These are phyloP conservation scores for Hypoxylon sp. DNA, from an alignment of 2,329 filamentous ascomycete species.

Conservation along the genomic window DNA sequence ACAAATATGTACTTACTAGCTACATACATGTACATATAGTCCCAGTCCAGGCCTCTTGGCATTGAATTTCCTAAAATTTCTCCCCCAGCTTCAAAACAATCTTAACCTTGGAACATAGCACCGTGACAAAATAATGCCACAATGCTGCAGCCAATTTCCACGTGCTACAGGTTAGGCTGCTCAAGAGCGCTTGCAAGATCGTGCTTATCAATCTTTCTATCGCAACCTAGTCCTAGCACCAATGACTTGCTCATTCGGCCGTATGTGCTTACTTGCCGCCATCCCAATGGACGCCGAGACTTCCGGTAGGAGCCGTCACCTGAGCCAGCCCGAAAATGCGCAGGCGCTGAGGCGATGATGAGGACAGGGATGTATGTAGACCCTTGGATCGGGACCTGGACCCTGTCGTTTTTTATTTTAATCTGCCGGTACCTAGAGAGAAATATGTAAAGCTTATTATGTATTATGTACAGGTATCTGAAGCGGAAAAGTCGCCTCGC, in stretches of 20 bases:
- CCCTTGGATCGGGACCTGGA: conserved; percentile 29
- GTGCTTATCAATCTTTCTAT: conserved; percentile 30
- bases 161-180: conserved; percentile 6
- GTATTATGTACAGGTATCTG: not conserved
- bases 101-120: not conserved
- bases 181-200: conserved; percentile 11
- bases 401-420: conserved; percentile 28
- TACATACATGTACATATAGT: not conserved
- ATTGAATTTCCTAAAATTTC: conserved; percentile 6
- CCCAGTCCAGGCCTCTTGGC: conserved; percentile 5
- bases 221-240: conserved; percentile 10
- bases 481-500: conserved; percentile 30
- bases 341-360: conserved; percentile 14
- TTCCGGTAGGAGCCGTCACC: conserved; percentile 41
- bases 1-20: not conserved
- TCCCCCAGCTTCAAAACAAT: conserved; percentile 18
- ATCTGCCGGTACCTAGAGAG: conserved; percentile 16
- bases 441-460: conserved; percentile 28
- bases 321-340: conserved; percentile 25
- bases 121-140: not conserved
- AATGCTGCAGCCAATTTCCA: conserved; percentile 4
- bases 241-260: conserved; percentile 16
- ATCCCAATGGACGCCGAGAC: conserved; percentile 34
- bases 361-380: conserved; percentile 13
- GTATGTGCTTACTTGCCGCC: conserved; percentile 33